A percentile compares a stretch with the other conserved stretches of the same genome.
phyloP scores from a whole-genome alignment of 1,284 basidiomycete genomes.

The Ustilago tritici region DNA sequence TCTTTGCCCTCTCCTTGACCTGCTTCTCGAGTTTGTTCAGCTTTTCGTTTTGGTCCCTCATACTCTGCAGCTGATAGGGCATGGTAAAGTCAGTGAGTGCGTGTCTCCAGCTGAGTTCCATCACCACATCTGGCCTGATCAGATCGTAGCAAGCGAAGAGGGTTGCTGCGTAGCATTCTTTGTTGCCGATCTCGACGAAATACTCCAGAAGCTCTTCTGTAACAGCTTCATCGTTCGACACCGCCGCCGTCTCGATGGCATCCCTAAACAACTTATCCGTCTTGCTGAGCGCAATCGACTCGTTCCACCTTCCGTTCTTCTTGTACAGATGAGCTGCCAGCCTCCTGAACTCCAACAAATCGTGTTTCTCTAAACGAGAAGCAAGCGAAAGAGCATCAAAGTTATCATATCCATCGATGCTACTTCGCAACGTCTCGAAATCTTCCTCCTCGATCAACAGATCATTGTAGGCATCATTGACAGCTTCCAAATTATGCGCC shows the following conservation, averaged over 20 bases:
- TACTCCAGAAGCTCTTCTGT: constrained; percentile 91
- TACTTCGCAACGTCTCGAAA: constrained; percentile 93
- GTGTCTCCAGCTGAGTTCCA: constrained; percentile 95
- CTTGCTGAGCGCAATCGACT: constrained; percentile 92
- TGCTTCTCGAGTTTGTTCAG: constrained; percentile 79
- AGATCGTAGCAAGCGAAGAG: constrained; percentile 93
- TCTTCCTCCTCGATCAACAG: constrained; percentile 98
- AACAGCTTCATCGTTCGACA: constrained; percentile 82
- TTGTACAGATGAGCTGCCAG: constrained; percentile 95
- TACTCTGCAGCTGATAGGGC: constrained; percentile 90
- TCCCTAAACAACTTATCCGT: constrained; percentile 96
- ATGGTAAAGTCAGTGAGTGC: constrained; percentile 95
- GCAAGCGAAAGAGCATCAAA: constrained; percentile 94
- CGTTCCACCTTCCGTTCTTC: constrained; percentile 94
- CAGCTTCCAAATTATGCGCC: constrained; percentile 92
- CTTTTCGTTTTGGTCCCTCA: constrained; percentile 69
- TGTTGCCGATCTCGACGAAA: constrained; percentile 93
- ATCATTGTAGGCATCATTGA: constrained; percentile 97
- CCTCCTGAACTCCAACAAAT: constrained; percentile 89
- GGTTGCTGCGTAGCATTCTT: constrained; percentile 93
- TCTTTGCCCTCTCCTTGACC: constrained; percentile 78
- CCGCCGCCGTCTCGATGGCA: constrained; percentile 90
- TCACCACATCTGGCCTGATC: constrained; percentile 87
- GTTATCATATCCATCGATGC: constrained; percentile 97
- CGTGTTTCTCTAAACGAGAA: constrained; percentile 86